Evolutionary conservation across 495 filamentous ascomycete genomes (phyloP), one percentile per base, ranked within the genome.

Genomic region (Penicillium canariense): DNA sequence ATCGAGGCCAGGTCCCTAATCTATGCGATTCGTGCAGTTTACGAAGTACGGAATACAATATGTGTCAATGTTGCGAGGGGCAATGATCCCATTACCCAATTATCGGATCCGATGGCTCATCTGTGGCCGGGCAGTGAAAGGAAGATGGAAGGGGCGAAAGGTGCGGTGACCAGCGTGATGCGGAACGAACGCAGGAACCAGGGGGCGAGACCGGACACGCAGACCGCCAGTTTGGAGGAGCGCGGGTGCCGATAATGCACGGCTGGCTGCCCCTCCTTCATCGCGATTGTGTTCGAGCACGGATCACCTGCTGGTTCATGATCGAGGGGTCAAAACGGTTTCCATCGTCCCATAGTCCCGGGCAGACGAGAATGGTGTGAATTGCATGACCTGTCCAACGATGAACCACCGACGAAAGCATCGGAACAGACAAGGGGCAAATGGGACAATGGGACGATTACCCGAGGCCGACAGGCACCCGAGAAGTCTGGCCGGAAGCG

Each of bases 221-320:
- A 55, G 52, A 55, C 52, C 52, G 52, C 52, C 52, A 55, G 44
- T 48, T 55, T 36, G 22, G 35, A 48, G 34, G 43, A 50, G 42
- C 55, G 55, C 55, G 9, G 23, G 10, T 28, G 14, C 38, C 38
- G 38, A 42, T 42, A 23, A 42, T 42, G 15, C n/a, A 30, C 27
- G 23, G 25, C 18, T 20, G 28, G 26, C 9, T 54, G 51, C 40
- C 50, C 50, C 50, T 52, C 50, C 15, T 35, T 51, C 10, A 12
- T 26, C 26, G 25, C 7, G 17, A 25, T 46, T 31, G 7, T 38
- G 15, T n/a, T n/a, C 23, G 22, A n/a, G 56, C 56, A 59, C 50
- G 56, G 56, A 50, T 54, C 56, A 59, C 51, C 22, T 11, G 4
- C 10, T 39, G 50, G 56, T 43, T 44, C 45, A 42, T 25, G 55